phyloP scores from a whole-genome alignment of 1,284 basidiomycete genomes.

The Vanrija pseudolonga region DNA sequence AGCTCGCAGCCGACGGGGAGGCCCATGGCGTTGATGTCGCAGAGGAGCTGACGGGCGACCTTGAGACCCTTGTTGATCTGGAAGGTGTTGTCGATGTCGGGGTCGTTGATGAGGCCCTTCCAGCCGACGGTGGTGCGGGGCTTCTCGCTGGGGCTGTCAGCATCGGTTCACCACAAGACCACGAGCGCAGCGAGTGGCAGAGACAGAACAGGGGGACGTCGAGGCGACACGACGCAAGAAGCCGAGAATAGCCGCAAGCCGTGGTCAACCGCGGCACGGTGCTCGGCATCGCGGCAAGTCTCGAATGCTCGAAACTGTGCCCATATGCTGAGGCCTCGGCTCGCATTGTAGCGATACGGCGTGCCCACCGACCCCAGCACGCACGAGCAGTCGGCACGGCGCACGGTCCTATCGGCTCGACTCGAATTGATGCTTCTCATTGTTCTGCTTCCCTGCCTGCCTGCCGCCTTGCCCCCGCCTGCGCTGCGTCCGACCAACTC shows the following conservation, averaged over 20 bases:
- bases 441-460: neutral
- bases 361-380: too few relatives aligned
- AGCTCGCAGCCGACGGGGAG: constrained; percentile 86
- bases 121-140: constrained; percentile 73
- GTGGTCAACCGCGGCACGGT: neutral
- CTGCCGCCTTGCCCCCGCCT: too few relatives aligned
- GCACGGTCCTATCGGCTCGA: neutral
- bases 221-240: constrained; percentile 19
- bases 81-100: constrained; percentile 48
- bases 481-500: constrained; percentile 10
- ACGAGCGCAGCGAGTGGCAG: constrained; percentile 9
- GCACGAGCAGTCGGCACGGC: too few relatives aligned
- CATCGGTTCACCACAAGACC: too few relatives aligned
- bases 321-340: too few relatives aligned
- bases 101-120: constrained; percentile 92
- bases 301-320: too few relatives aligned
- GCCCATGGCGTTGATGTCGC: constrained; percentile 80
- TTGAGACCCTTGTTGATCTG: constrained; percentile 94
- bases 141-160: constrained; percentile 40
- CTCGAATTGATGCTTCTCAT: neutral
- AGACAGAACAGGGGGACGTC: constrained; percentile 12
- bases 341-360: too few relatives aligned
- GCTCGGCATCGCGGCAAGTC: too few relatives aligned
- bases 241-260: too few relatives aligned
- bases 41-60: constrained; percentile 80